Evolutionary conservation across 139 green algal species (phyloP).

Genomic region (Tetradesmus obliquus): DNA sequence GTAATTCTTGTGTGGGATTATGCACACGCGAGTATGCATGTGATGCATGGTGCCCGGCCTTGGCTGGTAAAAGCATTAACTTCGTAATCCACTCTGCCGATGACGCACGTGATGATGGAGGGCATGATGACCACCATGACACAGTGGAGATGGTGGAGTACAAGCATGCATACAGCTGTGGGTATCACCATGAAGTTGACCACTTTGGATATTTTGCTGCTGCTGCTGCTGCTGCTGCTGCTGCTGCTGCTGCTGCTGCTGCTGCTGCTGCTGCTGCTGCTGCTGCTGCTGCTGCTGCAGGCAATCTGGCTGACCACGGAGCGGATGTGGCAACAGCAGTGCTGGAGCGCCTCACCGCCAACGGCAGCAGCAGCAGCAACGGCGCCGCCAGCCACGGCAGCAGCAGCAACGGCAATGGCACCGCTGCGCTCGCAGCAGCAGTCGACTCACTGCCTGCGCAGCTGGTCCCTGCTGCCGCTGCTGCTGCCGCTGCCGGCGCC

Average conservation of each 20-base stretch:
- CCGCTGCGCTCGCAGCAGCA: background rate
- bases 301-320: slow-evolving; percentile 9
- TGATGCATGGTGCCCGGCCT: too few relatives aligned
- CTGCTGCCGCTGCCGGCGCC: background rate
- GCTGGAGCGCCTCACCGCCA: background rate
- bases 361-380: slow-evolving; percentile 12
- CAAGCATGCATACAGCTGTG: too few relatives aligned
- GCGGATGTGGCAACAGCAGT: slow-evolving; percentile 5
- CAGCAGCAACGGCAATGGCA: slow-evolving; percentile 19
- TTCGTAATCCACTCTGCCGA: too few relatives aligned
- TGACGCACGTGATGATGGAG: too few relatives aligned
- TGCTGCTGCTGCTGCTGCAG: slow-evolving; percentile 11
- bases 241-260: background rate
- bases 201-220: too few relatives aligned
- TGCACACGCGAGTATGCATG: too few relatives aligned
- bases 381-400: background rate
- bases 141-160: too few relatives aligned
- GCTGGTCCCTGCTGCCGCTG: slow-evolving; percentile 5
- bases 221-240: too few relatives aligned
- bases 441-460: background rate
- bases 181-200: too few relatives aligned
- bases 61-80: too few relatives aligned
- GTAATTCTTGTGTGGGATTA: background rate
- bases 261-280: background rate
- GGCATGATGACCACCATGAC: too few relatives aligned